Base-by-base conservation (phyloP, 1,139 yeast genomes). In the Torulaspora globosa region DNA sequence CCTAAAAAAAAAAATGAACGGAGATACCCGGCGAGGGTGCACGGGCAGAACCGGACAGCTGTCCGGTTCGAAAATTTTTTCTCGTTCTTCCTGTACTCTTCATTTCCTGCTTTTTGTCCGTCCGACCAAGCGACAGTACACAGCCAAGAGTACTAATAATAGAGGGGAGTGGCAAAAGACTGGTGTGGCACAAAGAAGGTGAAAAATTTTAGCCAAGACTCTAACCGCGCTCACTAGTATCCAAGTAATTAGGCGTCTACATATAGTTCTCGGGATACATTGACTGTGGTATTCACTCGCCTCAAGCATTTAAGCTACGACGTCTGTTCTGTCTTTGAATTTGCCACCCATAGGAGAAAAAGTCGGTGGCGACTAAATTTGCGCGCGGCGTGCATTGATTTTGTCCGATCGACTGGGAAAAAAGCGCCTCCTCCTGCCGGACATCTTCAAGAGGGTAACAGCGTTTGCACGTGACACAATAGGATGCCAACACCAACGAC, bases 401-500 rank as follows among this genome's bases (percentile, higher is more conserved):
- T 36, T 38, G 41, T 38, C 41, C 41, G 35, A 30, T n/a, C 36
- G 19, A 26, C 12, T 11, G 23, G 23, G 16, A 27, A 19, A 36
- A 36, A 27, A 24, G 21, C 16, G 21, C 33, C 30, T 38, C 33
- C 18, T 19, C 11, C 19, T 11, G 12, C 36, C 48, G 48, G 48
- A 45, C 48, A 38, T 14, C 12, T 14, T 9, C 14, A 15, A 33
- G 34, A 39, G 41, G 35, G 39, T 41, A 37, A 37, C 31, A 5
- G 15, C 8, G 10, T 5, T 3, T 23, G 14, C 42, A 36, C 34
- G 41, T 38, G 38, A 35, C 34, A 33, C 33, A 16, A 27, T 18
- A 30, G 4, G 27, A 47, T 43, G 47, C 47, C 47, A 31, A 36
- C 50, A 21, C 48, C 47, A n/a, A 45, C 48, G 10, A 47, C 26